Conservation (phyloP, 1,284 basidiomycete species). For the Trichosporon ovoides region DNA sequence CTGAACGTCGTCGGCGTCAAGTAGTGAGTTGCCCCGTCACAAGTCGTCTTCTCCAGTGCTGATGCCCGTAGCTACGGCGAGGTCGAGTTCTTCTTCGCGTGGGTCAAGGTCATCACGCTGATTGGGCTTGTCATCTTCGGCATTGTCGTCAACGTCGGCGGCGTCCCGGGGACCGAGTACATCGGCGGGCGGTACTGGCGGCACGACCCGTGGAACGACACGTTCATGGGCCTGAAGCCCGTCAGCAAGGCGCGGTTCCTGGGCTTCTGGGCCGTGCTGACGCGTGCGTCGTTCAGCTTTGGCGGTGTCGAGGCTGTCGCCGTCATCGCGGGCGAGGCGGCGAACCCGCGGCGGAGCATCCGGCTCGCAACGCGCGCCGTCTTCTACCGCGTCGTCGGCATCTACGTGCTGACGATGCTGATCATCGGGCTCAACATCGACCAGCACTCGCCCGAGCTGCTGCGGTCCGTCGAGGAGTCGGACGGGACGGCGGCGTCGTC, state of each 20-base stretch:
- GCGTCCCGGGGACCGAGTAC: conserved; percentile 57
- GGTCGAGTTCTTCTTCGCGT: conserved; percentile 58
- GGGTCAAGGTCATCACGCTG: conserved; percentile 65
- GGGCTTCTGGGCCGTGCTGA: conserved; percentile 60
- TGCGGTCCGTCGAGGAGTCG: conserved; percentile 28
- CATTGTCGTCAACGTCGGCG: conserved; percentile 65
- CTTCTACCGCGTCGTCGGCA: conserved; percentile 61
- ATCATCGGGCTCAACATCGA: conserved; percentile 44
- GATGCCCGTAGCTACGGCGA: conserved; percentile 17
- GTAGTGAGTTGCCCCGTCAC: neutral
- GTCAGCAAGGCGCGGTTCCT: conserved; percentile 51
- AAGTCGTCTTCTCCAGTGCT: neutral
- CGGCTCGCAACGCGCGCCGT: conserved; percentile 66
- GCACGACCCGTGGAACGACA: conserved; percentile 51
- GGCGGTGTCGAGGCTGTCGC: conserved; percentile 47
- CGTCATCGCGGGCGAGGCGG: conserved; percentile 49
- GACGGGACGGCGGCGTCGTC: conserved; percentile 60
- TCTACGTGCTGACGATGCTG: conserved; percentile 52
- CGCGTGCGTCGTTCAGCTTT: conserved; percentile 29
- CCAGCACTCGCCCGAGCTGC: conserved; percentile 41
- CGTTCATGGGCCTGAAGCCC: conserved; percentile 26
- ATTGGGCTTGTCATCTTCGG: conserved; percentile 55
- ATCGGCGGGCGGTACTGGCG: conserved; percentile 57
- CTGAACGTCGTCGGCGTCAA: conserved; percentile 19
- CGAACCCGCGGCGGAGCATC: conserved; percentile 64